These are phyloP conservation scores for Tricholoma saponaceum DNA, from an alignment of 768 basidiomycete genomes.

Conservation along the genomic window DNA sequence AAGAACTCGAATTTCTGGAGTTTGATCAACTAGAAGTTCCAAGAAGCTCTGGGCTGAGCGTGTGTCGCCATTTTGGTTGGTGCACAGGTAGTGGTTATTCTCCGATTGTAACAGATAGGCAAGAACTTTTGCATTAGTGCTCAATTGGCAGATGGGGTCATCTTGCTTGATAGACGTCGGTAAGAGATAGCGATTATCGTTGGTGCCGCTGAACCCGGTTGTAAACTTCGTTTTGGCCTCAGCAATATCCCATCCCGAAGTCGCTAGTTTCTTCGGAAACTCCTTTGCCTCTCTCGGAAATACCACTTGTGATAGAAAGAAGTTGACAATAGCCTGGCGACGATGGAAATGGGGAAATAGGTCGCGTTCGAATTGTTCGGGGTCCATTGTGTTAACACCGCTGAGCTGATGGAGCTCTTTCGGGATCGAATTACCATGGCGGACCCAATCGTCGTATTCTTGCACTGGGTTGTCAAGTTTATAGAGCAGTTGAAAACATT, in stretches of 20 bases:
- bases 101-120: constrained; percentile 33
- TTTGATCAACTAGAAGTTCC: constrained; percentile 26
- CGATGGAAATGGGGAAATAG: constrained; percentile 31
- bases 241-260: constrained; percentile 52
- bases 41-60: constrained; percentile 25
- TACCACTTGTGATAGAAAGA: constrained; percentile 41
- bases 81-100: constrained; percentile 32
- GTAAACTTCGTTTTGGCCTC: constrained; percentile 29
- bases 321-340: constrained; percentile 39
- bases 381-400: constrained; percentile 41
- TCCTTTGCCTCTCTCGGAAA: constrained; percentile 49
- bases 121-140: constrained; percentile 47
- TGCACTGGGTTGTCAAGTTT: constrained; percentile 35
- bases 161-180: constrained; percentile 32
- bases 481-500: constrained; percentile 33
- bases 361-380: constrained; percentile 19
- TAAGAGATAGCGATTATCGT: constrained; percentile 39
- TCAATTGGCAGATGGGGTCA: constrained; percentile 33
- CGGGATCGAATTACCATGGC: constrained; percentile 21
- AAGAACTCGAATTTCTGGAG: constrained; percentile 39
- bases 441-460: constrained; percentile 31
- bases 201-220: constrained; percentile 56
- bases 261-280: constrained; percentile 42
- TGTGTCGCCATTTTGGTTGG: constrained; percentile 15
- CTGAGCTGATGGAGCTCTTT: constrained; percentile 22